Base-by-base conservation (phyloP, 441 rosid genomes). In the Erodium texanum region DNA sequence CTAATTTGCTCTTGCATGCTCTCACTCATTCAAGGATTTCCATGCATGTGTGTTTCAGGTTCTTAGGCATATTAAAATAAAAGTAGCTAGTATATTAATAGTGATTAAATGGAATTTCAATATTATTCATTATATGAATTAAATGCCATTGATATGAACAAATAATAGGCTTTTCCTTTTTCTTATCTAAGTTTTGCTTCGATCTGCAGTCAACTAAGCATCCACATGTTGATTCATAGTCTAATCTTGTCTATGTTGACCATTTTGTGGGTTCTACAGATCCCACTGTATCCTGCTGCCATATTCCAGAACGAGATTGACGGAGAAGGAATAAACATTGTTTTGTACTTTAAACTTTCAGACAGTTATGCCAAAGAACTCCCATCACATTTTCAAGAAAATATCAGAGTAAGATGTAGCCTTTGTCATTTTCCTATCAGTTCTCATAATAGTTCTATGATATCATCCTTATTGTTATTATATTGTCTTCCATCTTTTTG, bases 261-360 rank as follows among this genome's bases (percentile, higher is more conserved):
- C 41, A 23, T 16, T 64, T 48, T 71, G 16, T 59, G 59, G 63
- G 27, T 66, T 69, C 9, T 72, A 67, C 87, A 89, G 98, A 75
- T 88, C 76, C 98, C 96, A 15, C 76, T 89, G 75, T 89, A 89
- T 81, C 87, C 87, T 23, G 75, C 90, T 12, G 48, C 93, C 74
- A 71, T 88, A 71, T 92, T 89, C 66, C 96, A 89, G 75, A 83
- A 83, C 64, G 98, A 88, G 72, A 77, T 76, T 70, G 92, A 92
- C 72, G 96, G 98, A 59, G 95, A 89, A 87, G 96, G 98, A 77
- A 84, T 86, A 87, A 92, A 69, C 78, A 72, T 88, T 74, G 87
- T 89, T 29, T 80, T 92, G 72, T 89, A 87, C 78, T 92, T 88
- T 78, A 89, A 88, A 79, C 90, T 92, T 64, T 85, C 93, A 7